A percentile compares a stretch with the other conserved stretches of the same genome.
These are phyloP conservation scores for Calocera cornea DNA, from an alignment of 768 basidiomycete genomes.

Conservation along the genomic window DNA sequence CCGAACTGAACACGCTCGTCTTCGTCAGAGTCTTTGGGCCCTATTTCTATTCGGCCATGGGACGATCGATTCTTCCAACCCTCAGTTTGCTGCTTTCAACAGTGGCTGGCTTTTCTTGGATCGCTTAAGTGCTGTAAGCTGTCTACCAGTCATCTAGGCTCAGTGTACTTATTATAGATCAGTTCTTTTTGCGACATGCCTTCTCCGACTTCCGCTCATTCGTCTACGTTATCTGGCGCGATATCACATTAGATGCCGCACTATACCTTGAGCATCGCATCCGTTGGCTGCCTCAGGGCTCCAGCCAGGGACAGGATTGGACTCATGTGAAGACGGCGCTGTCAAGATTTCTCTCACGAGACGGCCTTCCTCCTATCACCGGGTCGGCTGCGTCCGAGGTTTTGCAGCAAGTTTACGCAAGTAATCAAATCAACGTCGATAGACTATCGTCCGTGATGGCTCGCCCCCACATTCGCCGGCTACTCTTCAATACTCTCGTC, in stretches of 20 bases:
- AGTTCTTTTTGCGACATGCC: not conserved
- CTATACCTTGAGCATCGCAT: not conserved
- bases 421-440: not conserved
- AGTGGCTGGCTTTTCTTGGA: not conserved
- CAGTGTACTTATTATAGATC: not conserved
- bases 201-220: not conserved
- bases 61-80: too few relatives aligned
- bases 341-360: not conserved
- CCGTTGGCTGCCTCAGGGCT: not conserved
- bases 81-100: too few relatives aligned
- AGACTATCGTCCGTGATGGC: not conserved
- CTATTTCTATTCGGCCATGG: not conserved
- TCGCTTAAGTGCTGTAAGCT: not conserved
- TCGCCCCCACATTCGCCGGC: not conserved
- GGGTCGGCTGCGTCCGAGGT: not conserved
- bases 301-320: not conserved
- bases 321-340: not conserved
- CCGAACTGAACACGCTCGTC: not conserved
- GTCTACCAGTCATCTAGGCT: not conserved
- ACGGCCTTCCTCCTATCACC: not conserved
- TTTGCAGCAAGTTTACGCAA: not conserved
- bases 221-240: not conserved
- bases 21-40: not conserved
- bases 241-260: not conserved
- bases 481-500: not conserved